Evolutionary conservation across 495 filamentous ascomycete genomes (phyloP).

Genomic region (Penicillium flavigenum): DNA sequence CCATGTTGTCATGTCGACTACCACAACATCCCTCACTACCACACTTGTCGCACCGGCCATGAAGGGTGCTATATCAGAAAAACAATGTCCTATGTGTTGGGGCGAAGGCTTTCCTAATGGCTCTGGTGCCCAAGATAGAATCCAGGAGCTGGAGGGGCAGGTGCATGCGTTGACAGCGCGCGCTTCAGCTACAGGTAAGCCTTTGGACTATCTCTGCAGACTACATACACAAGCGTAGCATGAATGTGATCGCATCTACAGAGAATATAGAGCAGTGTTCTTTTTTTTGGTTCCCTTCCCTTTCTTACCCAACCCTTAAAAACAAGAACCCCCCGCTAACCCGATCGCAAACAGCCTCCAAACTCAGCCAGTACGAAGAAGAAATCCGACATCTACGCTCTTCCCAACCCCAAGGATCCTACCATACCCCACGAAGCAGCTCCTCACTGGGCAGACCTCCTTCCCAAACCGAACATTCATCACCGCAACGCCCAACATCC

Average conservation of each 20-base stretch:
- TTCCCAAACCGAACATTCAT: slow-evolving; percentile 28
- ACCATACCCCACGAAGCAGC: slow-evolving; percentile 30
- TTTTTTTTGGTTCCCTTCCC: background rate
- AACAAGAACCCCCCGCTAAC: background rate
- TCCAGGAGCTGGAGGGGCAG: slow-evolving; percentile 80
- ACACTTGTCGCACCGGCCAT: slow-evolving; percentile 40
- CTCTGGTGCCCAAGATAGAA: slow-evolving; percentile 62
- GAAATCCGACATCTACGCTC: slow-evolving; percentile 67
- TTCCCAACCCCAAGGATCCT: slow-evolving; percentile 33
- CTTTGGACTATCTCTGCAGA: slow-evolving; percentile 3
- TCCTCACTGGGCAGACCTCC: slow-evolving; percentile 36
- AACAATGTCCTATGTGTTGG: slow-evolving; percentile 51
- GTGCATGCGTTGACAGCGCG: slow-evolving; percentile 71
- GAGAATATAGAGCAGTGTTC: background rate
- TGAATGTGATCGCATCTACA: background rate
- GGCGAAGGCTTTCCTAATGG: slow-evolving; percentile 34
- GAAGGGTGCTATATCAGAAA: slow-evolving; percentile 29
- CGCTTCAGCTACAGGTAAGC: slow-evolving; percentile 70
- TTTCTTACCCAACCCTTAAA: background rate
- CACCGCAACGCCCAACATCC: slow-evolving; percentile 30
- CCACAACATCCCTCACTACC: slow-evolving; percentile 37
- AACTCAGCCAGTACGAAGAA: slow-evolving; percentile 93
- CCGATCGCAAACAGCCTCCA: slow-evolving; percentile 52
- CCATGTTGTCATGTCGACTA: slow-evolving; percentile 32
- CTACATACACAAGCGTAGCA: background rate